A percentile compares a stretch with the other conserved stretches of the same genome.
These are phyloP conservation scores for Penicillium desertorum DNA, from an alignment of 495 filamentous ascomycete species.

Conservation along the genomic window DNA sequence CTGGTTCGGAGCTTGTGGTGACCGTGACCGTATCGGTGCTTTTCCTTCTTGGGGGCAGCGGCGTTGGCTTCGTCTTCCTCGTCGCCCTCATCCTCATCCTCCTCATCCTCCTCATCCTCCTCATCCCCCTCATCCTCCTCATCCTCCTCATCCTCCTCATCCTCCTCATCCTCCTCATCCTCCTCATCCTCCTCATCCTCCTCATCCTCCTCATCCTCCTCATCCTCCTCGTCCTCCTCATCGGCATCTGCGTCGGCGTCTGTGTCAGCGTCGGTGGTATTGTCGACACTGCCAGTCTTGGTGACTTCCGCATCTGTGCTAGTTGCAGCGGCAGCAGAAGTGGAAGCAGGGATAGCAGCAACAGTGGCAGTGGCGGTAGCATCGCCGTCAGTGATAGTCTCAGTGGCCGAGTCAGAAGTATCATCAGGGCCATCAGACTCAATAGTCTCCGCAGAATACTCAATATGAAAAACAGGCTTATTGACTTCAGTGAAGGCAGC, in stretches of 20 bases:
- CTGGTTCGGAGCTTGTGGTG: slow-evolving; percentile 1
- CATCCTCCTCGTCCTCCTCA: not conserved
- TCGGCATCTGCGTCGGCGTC: not conserved
- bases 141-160: not conserved
- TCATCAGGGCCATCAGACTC: not conserved
- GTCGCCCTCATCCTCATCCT: not conserved
- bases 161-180: not conserved
- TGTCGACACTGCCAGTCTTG: not conserved
- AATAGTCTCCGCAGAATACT: slow-evolving; percentile 54
- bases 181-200: not conserved
- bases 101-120: not conserved
- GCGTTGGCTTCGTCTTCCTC: not conserved
- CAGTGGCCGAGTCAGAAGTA: not conserved
- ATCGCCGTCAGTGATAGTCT: not conserved
- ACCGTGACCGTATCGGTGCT: not conserved
- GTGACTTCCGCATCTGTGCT: not conserved
- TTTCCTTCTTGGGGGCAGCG: not conserved
- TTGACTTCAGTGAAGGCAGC: slow-evolving; percentile 54
- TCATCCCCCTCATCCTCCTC: not conserved
- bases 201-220: not conserved
- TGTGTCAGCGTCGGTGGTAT: not conserved
- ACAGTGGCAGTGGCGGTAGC: not conserved
- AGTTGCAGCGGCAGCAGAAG: not conserved
- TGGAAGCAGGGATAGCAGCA: no score
- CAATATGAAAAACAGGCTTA: slow-evolving; percentile 75